A percentile compares a stretch with the other conserved stretches of the same genome.
Evolutionary conservation across 139 green algal genomes (phyloP).

Genomic region (Picochlorum costavermella): DNA sequence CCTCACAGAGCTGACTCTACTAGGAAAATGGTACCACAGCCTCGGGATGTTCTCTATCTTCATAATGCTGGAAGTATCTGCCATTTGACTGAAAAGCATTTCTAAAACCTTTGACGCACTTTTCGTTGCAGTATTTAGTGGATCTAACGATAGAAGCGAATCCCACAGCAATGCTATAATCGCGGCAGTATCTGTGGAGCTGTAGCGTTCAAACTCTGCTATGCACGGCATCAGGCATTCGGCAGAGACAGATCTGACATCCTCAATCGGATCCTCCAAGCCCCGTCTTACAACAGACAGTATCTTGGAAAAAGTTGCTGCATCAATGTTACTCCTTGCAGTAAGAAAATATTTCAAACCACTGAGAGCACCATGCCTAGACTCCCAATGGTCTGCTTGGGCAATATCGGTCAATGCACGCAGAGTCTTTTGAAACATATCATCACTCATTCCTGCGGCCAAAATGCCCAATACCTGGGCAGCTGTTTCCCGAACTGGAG

Average conservation of each 20-base stretch:
- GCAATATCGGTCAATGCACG: constrained; percentile 50
- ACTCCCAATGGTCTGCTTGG: constrained; percentile 32
- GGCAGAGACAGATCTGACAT: constrained; percentile 84
- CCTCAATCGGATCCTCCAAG: constrained; percentile 76
- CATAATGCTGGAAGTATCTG: not conserved
- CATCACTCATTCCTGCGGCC: constrained; percentile 17
- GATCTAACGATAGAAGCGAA: constrained; percentile 66
- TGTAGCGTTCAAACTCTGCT: constrained; percentile 24
- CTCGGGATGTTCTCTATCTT: constrained; percentile 4
- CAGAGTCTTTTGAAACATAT: constrained; percentile 38
- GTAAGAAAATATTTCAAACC: constrained; percentile 89
- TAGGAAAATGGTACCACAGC: constrained; percentile 73
- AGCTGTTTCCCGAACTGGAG: constrained; percentile 86
- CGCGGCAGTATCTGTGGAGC: constrained; percentile 20
- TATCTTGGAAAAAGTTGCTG: constrained; percentile 43
- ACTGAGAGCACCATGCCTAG: constrained; percentile 66
- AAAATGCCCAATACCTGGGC: constrained; percentile 83
- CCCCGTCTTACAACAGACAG: constrained; percentile 49
- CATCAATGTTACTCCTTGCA: constrained; percentile 18
- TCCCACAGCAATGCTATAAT: constrained; percentile 53
- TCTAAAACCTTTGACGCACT: constrained; percentile 66
- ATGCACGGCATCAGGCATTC: constrained; percentile 77
- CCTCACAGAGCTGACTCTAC: constrained; percentile 67
- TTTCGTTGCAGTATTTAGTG: constrained; percentile 69
- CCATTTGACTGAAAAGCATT: not conserved